These are phyloP conservation scores for Gossypium davidsonii DNA, from an alignment of 441 rosid species.

Conservation along the genomic window DNA sequence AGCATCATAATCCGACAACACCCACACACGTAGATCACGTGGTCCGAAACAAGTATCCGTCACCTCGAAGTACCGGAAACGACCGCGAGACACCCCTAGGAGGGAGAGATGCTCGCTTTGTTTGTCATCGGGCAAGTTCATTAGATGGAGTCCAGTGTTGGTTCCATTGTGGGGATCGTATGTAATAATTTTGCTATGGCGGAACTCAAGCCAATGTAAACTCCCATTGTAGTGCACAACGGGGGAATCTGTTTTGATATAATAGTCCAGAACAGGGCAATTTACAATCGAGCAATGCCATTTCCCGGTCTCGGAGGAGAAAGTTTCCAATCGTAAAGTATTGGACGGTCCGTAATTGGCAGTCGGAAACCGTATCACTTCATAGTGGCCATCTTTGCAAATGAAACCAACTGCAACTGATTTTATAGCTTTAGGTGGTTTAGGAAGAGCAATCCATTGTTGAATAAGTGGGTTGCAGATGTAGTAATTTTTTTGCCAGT, in stretches of 20 bases:
- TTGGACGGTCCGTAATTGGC: background rate
- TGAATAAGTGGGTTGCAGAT: conserved; percentile 5
- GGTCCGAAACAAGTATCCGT: conserved; percentile 6
- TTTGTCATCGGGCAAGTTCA: conserved; percentile 6
- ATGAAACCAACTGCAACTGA: conserved; percentile 9
- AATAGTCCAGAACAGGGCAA: conserved; percentile 4
- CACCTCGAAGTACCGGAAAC: conserved; percentile 1
- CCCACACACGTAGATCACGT: background rate
- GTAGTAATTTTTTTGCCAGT: background rate
- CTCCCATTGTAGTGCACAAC: background rate
- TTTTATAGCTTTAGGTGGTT: background rate
- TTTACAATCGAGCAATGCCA: background rate
- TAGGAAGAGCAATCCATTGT: background rate
- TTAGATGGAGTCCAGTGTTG: background rate
- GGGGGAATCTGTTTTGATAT: conserved; percentile 1
- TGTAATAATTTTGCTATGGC: conserved; percentile 5
- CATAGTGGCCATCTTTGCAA: background rate
- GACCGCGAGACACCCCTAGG: background rate
- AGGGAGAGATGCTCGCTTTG: background rate
- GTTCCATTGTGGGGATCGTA: background rate
- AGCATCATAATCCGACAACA: background rate
- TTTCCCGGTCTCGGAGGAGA: background rate
- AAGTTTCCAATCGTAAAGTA: background rate
- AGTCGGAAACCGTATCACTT: background rate
- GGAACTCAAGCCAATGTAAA: conserved; percentile 16